Evolutionary conservation across 768 basidiomycete genomes (phyloP).

Genomic region (Tubosaeta sp.): DNA sequence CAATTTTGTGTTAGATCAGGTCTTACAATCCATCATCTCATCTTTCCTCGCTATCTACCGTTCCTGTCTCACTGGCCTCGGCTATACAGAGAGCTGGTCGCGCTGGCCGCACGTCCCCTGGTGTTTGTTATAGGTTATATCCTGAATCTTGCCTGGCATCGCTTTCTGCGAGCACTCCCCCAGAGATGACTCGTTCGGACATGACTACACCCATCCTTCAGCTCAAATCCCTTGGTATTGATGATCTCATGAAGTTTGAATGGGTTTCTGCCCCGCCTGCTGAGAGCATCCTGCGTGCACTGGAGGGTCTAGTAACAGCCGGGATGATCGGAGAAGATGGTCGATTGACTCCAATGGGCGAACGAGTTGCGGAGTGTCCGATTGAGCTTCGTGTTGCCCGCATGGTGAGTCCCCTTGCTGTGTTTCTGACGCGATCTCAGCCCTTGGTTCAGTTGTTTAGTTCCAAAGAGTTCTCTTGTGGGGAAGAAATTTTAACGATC

Average conservation of each 20-base stretch:
- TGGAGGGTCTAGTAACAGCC: conserved; percentile 76
- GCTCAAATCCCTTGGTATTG: conserved; percentile 90
- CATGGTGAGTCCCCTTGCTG: conserved; percentile 56
- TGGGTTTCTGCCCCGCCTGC: conserved; percentile 90
- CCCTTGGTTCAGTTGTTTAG: conserved; percentile 61
- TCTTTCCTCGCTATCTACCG: conserved; percentile 78
- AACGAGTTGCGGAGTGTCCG: conserved; percentile 90
- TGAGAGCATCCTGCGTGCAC: conserved; percentile 76
- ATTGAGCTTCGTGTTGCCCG: conserved; percentile 91
- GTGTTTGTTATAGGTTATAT: conserved; percentile 91
- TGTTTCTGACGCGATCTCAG: conserved; percentile 1
- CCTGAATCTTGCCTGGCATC: conserved; percentile 54
- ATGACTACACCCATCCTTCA: conserved; percentile 90
- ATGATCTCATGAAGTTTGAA: conserved; percentile 94
- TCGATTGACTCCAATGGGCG: conserved; percentile 69
- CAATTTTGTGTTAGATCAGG: conserved; percentile 56
- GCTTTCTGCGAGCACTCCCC: conserved; percentile 68
- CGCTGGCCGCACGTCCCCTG: conserved; percentile 89
- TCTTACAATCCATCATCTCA: conserved; percentile 84
- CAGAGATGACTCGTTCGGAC: conserved; percentile 89
- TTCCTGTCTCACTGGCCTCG: conserved; percentile 84
- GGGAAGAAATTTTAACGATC: conserved; percentile 94
- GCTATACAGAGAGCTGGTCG: conserved; percentile 92
- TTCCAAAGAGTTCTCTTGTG: conserved; percentile 82
- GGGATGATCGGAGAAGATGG: conserved; percentile 86